phyloP scores from a whole-genome alignment of 345 rosid species.

The Camelina hispida region DNA sequence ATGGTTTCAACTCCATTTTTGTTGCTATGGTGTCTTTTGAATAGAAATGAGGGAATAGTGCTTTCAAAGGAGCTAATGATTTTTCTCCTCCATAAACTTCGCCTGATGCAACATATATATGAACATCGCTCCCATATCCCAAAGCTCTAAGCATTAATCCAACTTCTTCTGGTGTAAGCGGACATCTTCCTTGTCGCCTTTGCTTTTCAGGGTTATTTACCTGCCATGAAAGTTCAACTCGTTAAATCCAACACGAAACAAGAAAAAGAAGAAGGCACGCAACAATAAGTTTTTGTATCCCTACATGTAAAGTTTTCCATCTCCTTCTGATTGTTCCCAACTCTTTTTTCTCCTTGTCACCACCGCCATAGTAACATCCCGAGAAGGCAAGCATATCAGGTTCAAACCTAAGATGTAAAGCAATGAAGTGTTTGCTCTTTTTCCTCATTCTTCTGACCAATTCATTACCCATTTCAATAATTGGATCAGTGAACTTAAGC shows the following conservation, averaged over 20 bases:
- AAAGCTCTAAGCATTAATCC: constrained; percentile 96
- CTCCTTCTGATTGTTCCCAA: constrained; percentile 85
- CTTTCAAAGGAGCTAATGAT: constrained; percentile 79
- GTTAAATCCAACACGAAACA: constrained; percentile 1
- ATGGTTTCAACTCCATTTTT: constrained; percentile 74
- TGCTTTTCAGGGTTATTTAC: constrained; percentile 77
- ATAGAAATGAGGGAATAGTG: constrained; percentile 85
- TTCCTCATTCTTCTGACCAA: constrained; percentile 76
- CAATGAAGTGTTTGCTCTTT: constrained; percentile 79
- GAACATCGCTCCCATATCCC: constrained; percentile 89
- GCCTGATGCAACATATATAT: constrained; percentile 98
- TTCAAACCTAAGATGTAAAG: constrained; percentile 98
- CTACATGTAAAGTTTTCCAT: constrained; percentile 98
- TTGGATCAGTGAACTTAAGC: constrained; percentile 83
- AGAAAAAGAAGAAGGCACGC: neutral
- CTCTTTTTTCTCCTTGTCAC: constrained; percentile 83
- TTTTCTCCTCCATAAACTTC: constrained; percentile 91
- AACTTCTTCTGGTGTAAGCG: constrained; percentile 95
- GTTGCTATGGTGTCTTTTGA: constrained; percentile 84
- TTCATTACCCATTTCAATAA: constrained; percentile 71
- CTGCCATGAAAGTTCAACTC: constrained; percentile 50
- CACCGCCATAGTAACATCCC: constrained; percentile 98
- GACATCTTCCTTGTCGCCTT: constrained; percentile 97
- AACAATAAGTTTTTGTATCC: constrained; percentile 40
- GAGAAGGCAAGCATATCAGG: constrained; percentile 99